A percentile compares a stretch with the other conserved stretches of the same genome.
phyloP scores from a whole-genome alignment of 2,329 filamentous ascomycete species.

The Epichloe uncinata region DNA sequence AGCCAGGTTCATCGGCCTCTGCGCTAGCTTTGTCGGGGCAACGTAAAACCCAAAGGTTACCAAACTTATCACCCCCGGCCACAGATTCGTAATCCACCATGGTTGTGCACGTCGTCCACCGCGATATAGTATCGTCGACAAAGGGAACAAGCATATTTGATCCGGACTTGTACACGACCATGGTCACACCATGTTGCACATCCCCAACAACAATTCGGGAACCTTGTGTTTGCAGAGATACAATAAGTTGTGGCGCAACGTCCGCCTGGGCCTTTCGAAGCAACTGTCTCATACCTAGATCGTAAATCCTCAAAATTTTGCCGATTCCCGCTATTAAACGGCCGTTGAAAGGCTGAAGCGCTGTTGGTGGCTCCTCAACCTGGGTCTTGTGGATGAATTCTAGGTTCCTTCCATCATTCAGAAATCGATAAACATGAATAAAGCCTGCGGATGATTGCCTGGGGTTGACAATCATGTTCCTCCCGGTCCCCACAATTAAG shows the following conservation, averaged over 20 bases:
- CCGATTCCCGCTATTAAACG: constrained; percentile 77
- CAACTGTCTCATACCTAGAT: constrained; percentile 83
- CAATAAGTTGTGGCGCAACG: constrained; percentile 66
- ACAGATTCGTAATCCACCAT: constrained; percentile 98
- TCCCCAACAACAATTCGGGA: constrained; percentile 86
- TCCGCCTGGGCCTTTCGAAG: constrained; percentile 81
- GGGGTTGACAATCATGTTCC: constrained; percentile 71
- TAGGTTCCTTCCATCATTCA: constrained; percentile 75
- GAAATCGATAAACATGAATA: constrained; percentile 84
- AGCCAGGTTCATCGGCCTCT: constrained; percentile 83
- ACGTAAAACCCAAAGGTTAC: constrained; percentile 86
- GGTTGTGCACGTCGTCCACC: constrained; percentile 80
- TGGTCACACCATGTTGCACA: constrained; percentile 81
- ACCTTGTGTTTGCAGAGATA: constrained; percentile 77
- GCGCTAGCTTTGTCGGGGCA: constrained; percentile 76
- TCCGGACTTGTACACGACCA: constrained; percentile 82
- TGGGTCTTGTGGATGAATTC: constrained; percentile 97
- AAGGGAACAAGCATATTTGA: constrained; percentile 91
- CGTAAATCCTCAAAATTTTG: constrained; percentile 70
- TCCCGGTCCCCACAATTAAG: constrained; percentile 82
- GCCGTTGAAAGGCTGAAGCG: constrained; percentile 83
- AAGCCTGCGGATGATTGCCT: constrained; percentile 65
- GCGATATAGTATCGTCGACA: constrained; percentile 73
- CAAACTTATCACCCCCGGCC: constrained; percentile 93
- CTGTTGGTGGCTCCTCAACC: constrained; percentile 75